A percentile compares a stretch with the other conserved stretches of the same genome.
These are phyloP conservation scores for Chloris gayana DNA, from an alignment of 176 grass and related monocot species.

Conservation along the genomic window DNA sequence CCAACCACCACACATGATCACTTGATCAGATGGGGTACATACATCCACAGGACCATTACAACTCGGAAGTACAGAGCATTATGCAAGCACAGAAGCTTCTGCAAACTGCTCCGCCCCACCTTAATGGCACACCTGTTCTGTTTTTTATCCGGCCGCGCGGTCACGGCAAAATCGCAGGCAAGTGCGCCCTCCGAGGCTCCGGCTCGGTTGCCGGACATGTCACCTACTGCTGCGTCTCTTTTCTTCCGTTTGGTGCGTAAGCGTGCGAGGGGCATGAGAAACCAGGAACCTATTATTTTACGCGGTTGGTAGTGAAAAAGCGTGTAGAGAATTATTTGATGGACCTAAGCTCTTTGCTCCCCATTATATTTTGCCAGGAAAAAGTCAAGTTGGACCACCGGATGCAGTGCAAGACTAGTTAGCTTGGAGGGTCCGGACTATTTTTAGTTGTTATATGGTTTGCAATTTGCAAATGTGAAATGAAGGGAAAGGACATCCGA, in stretches of 20 bases:
- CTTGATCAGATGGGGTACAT: no score
- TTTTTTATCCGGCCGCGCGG: background rate
- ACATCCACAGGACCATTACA: background rate
- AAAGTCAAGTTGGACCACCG: background rate
- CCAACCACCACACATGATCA: background rate
- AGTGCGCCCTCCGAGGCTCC: background rate
- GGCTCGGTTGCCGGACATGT: background rate
- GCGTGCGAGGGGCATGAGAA: background rate
- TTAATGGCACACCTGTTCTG: background rate
- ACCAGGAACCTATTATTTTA: background rate
- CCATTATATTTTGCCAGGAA: background rate
- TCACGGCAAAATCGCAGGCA: background rate
- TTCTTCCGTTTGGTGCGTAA: slow-evolving; percentile 13
- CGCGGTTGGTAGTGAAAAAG: slow-evolving; percentile 20
- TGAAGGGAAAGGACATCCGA: background rate
- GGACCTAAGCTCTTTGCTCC: background rate
- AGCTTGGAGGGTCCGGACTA: background rate
- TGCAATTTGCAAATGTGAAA: background rate
- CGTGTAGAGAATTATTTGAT: background rate
- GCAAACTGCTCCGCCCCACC: background rate
- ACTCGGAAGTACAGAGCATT: background rate
- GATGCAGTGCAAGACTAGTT: background rate
- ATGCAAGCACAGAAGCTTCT: background rate
- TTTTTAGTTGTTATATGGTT: background rate
- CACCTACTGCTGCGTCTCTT: slow-evolving; percentile 28